phyloP scores from a whole-genome alignment of 331 rosid genomes.

The Pyracantha coccinea region DNA sequence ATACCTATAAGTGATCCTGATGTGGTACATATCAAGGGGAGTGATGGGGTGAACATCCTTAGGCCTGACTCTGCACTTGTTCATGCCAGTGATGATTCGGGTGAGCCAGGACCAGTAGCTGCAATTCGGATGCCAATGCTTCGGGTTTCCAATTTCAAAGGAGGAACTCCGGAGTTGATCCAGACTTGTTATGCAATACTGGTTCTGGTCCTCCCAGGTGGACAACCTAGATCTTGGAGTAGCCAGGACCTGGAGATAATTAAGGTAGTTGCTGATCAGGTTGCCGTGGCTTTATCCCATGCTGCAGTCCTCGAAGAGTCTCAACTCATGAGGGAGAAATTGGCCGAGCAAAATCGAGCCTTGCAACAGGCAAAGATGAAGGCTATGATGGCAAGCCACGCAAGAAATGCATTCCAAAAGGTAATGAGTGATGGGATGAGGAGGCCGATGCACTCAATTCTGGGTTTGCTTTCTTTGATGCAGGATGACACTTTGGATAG shows the following conservation, averaged over 20 bases:
- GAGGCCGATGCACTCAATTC: constrained; percentile 95
- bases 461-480: constrained; percentile 87
- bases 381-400: constrained; percentile 98
- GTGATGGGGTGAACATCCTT: constrained; percentile 56
- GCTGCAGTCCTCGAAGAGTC: constrained; percentile 98
- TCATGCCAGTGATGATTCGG: constrained; percentile 42
- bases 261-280: constrained; percentile 98
- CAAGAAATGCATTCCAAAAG: constrained; percentile 81
- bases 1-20: constrained; percentile 67
- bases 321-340: constrained; percentile 90
- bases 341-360: constrained; percentile 96
- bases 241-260: constrained; percentile 85
- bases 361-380: constrained; percentile 78
- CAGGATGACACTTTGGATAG: constrained; percentile 58
- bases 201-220: constrained; percentile 85
- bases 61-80: constrained; percentile 67
- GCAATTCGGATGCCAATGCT: constrained; percentile 99
- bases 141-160: constrained; percentile 81
- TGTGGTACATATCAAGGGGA: constrained; percentile 54
- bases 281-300: constrained; percentile 97
- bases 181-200: constrained; percentile 76
- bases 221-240: constrained; percentile 80
- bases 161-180: constrained; percentile 89
- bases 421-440: constrained; percentile 99
- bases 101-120: constrained; percentile 78